These are phyloP conservation scores for Cutaneotrichosporon daszewskae DNA, from an alignment of 1,284 basidiomycete species.

Conservation along the genomic window DNA sequence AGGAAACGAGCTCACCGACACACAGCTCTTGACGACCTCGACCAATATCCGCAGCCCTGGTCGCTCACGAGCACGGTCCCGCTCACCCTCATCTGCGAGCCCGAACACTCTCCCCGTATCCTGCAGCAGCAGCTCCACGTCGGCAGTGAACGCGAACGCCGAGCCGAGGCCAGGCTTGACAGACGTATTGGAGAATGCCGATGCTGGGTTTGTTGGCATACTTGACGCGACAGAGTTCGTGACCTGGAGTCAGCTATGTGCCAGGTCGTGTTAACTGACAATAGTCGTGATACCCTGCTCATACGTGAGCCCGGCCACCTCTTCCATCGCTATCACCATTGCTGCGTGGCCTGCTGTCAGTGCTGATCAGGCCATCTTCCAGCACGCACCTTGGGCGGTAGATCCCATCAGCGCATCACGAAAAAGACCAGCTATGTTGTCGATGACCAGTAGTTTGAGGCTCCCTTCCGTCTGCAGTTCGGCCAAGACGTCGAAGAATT, in stretches of 20 bases:
- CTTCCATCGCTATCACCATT: slow-evolving; percentile 40
- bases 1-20: slow-evolving; percentile 27
- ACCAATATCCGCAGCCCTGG: slow-evolving; percentile 36
- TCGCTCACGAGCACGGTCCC: slow-evolving; percentile 24
- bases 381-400: slow-evolving; percentile 35
- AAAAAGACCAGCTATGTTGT: slow-evolving; percentile 36
- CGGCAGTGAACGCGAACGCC: slow-evolving; percentile 33
- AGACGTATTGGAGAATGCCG: slow-evolving; percentile 37
- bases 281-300: slow-evolving; percentile 22
- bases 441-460: slow-evolving; percentile 32
- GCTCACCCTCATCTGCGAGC: slow-evolving; percentile 37
- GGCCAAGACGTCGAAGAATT: slow-evolving; percentile 24
- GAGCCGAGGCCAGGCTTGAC: slow-evolving; percentile 40
- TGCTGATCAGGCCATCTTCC: background rate
- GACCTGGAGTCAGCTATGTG: slow-evolving; percentile 21
- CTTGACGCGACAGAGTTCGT: slow-evolving; percentile 29
- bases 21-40: slow-evolving; percentile 42
- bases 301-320: slow-evolving; percentile 33
- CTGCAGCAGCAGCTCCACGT: slow-evolving; percentile 40
- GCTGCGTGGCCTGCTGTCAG: slow-evolving; percentile 38
- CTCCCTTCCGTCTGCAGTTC: slow-evolving; percentile 2
- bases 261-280: slow-evolving; percentile 16
- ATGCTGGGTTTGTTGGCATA: slow-evolving; percentile 33
- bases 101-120: slow-evolving; percentile 42
- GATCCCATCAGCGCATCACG: slow-evolving; percentile 34